Evolutionary conservation across 306 rosid genomes (phyloP).

Genomic region (Rosa persica): DNA sequence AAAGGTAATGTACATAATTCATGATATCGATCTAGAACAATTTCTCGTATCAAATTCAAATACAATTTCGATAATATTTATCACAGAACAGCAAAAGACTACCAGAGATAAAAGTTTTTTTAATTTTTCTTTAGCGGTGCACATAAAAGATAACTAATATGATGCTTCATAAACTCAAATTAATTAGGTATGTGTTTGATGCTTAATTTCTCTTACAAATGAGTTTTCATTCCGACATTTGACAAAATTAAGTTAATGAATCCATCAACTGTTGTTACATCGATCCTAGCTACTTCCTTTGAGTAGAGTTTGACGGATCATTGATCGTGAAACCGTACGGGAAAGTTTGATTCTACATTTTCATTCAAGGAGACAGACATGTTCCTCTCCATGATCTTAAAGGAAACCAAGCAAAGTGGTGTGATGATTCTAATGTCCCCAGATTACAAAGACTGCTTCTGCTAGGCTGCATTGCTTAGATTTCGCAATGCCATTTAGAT

Average conservation of each 20-base stretch:
- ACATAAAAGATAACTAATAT: too few relatives aligned
- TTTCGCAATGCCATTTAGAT: not conserved
- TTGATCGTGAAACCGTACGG: not conserved
- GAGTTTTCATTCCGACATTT: too few relatives aligned
- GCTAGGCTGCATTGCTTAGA: not conserved
- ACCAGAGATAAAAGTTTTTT: too few relatives aligned
- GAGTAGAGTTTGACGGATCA: not conserved
- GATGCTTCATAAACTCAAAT: too few relatives aligned
- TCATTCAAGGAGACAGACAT: conserved; percentile 15
- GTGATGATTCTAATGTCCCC: conserved; percentile 12
- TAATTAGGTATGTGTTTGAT: too few relatives aligned
- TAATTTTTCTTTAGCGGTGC: too few relatives aligned
- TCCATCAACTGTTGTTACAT: not conserved
- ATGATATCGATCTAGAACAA: too few relatives aligned
- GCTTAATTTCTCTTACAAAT: too few relatives aligned
- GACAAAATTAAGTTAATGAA: not conserved
- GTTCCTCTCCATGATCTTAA: conserved; percentile 5
- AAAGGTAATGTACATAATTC: too few relatives aligned
- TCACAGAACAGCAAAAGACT: too few relatives aligned
- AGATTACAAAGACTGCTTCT: not conserved
- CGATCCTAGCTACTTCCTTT: not conserved
- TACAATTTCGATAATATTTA: too few relatives aligned
- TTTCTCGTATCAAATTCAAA: too few relatives aligned
- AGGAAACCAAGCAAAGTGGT: conserved; percentile 18
- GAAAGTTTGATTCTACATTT: not conserved